phyloP scores from a whole-genome alignment of 805 yeast species.

The Ogataea methylovora region DNA sequence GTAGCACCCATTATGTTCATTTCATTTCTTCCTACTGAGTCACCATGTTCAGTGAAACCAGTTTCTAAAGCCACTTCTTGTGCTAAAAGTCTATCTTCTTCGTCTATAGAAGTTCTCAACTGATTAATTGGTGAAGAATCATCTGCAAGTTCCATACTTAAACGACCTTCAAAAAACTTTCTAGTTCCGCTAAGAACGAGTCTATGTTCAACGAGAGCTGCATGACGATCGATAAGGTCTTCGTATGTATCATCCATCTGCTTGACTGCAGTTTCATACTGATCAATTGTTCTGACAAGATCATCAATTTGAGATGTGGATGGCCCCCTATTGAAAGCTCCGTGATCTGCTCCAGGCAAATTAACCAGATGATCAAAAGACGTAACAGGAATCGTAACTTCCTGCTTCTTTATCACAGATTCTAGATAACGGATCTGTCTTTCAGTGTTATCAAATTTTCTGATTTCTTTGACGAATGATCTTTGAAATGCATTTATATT shows the following conservation, averaged over 20 bases:
- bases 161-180: slow-evolving; percentile 25
- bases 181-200: slow-evolving; percentile 37
- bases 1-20: slow-evolving; percentile 26
- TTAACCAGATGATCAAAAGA: slow-evolving; percentile 18
- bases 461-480: slow-evolving; percentile 80
- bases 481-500: slow-evolving; percentile 83
- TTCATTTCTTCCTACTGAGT: slow-evolving; percentile 26
- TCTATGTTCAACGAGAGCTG: slow-evolving; percentile 61
- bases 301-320: slow-evolving; percentile 64
- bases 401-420: slow-evolving; percentile 41
- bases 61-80: slow-evolving; percentile 11
- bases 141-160: slow-evolving; percentile 23
- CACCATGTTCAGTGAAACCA: background rate
- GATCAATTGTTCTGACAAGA: slow-evolving; percentile 47
- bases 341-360: slow-evolving; percentile 10
- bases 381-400: slow-evolving; percentile 24
- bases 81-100: slow-evolving; percentile 16
- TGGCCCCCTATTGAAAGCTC: slow-evolving; percentile 8
- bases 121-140: slow-evolving; percentile 18
- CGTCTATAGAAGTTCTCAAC: slow-evolving; percentile 16
- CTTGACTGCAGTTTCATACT: slow-evolving; percentile 62
- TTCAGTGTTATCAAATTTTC: slow-evolving; percentile 78
- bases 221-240: slow-evolving; percentile 48
- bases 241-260: slow-evolving; percentile 68
- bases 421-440: slow-evolving; percentile 65